A percentile compares a stretch with the other conserved stretches of the same genome.
These are phyloP conservation scores for Tuctoria greenei DNA, from an alignment of 176 grass and related monocot species.

Conservation along the genomic window DNA sequence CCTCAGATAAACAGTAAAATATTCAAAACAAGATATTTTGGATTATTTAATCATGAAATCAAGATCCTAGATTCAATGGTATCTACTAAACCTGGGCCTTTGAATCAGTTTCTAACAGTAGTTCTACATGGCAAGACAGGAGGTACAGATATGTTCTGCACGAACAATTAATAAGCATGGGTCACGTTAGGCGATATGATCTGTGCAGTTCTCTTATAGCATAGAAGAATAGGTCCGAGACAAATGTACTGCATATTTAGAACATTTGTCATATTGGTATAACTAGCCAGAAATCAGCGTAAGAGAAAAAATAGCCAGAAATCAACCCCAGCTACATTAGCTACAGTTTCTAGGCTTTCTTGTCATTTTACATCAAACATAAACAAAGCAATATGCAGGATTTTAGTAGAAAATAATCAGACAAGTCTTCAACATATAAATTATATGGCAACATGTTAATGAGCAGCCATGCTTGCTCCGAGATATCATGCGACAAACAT, in stretches of 20 bases:
- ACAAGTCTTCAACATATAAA: neutral
- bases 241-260: neutral
- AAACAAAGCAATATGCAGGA: constrained; percentile 25
- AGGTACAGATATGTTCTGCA: neutral
- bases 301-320: neutral
- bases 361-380: neutral
- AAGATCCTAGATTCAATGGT: neutral
- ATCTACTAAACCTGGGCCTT: neutral
- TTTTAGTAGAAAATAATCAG: neutral
- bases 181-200: neutral
- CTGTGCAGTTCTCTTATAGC: neutral
- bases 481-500: constrained; percentile 13
- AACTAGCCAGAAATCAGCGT: neutral
- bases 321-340: constrained; percentile 10
- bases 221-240: neutral
- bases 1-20: constrained; percentile 1
- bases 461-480: neutral
- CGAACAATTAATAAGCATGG: neutral
- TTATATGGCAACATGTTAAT: constrained; percentile 7
- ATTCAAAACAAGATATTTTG: neutral
- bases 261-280: neutral
- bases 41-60: neutral
- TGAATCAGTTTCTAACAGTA: neutral
- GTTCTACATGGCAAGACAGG: constrained; percentile 4
- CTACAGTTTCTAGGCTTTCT: neutral